Percentiles rank a stretch among this genome's conserved stretches.
phyloP scores from a whole-genome alignment of 345 rosid genomes.

The Sisymbrium irio region DNA sequence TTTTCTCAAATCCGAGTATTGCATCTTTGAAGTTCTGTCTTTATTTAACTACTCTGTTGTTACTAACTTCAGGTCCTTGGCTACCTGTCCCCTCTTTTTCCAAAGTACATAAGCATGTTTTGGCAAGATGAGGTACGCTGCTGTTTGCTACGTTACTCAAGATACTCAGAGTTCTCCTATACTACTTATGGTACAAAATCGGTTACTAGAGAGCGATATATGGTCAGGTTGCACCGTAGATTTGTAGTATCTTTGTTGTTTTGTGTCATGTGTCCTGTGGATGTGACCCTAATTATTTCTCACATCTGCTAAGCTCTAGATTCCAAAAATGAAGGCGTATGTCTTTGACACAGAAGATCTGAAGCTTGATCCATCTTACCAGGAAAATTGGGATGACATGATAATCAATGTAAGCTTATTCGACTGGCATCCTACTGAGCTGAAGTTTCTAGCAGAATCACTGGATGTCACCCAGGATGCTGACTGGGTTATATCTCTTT shows the following conservation, averaged over 20 bases:
- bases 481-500: constrained; percentile 83
- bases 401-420: constrained; percentile 70
- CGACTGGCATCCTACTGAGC: constrained; percentile 2
- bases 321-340: constrained; percentile 99
- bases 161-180: neutral
- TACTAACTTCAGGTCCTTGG: too few species aligned
- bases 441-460: constrained; percentile 66
- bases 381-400: constrained; percentile 99
- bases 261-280: neutral
- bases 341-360: constrained; percentile 92
- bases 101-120: constrained; percentile 69
- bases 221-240: neutral
- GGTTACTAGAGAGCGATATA: neutral
- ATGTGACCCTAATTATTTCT: constrained; percentile 45
- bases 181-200: neutral
- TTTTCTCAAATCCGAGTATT: too few species aligned
- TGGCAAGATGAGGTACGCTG: constrained; percentile 97
- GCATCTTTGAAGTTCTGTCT: too few species aligned
- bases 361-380: constrained; percentile 84
- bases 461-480: constrained; percentile 88
- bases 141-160: constrained; percentile 26
- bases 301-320: constrained; percentile 88
- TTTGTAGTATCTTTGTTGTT: constrained; percentile 7
- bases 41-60: too few species aligned
- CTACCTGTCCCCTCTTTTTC: too few species aligned